These are phyloP conservation scores for Colletotrichum orbiculare DNA, from an alignment of 2,329 filamentous ascomycete species.

Conservation along the genomic window DNA sequence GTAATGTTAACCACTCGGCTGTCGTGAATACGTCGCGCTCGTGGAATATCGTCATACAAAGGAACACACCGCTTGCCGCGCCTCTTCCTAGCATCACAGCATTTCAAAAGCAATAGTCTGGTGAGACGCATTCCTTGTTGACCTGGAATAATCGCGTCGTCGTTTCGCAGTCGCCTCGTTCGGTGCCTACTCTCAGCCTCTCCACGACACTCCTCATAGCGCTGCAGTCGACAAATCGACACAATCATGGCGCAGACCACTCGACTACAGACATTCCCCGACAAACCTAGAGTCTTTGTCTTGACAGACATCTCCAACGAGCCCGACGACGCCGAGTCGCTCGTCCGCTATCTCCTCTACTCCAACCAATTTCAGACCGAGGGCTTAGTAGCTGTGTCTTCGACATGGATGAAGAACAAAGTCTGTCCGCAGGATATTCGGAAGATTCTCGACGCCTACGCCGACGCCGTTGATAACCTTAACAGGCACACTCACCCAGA, in stretches of 20 bases:
- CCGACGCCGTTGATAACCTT: constrained; percentile 57
- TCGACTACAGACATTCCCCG: constrained; percentile 23
- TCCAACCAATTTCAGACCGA: constrained; percentile 58
- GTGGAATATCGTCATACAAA: constrained; percentile 8
- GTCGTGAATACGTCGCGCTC: not conserved
- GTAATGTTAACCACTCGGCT: constrained; percentile 19
- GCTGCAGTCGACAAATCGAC: not conserved
- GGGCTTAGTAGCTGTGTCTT: constrained; percentile 57
- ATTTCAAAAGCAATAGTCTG: not conserved
- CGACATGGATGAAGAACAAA: constrained; percentile 56
- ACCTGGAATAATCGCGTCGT: not conserved
- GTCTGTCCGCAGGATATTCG: constrained; percentile 55
- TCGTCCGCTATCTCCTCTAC: constrained; percentile 58
- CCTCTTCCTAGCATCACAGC: not conserved
- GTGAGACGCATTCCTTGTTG: not conserved
- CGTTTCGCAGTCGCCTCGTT: not conserved
- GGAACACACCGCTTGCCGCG: constrained; percentile 1
- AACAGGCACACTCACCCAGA: constrained; percentile 59
- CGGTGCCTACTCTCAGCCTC: too few species aligned
- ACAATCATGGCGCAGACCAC: constrained; percentile 12
- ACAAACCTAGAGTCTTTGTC: constrained; percentile 51
- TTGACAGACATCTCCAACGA: constrained; percentile 59
- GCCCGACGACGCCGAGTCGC: constrained; percentile 56
- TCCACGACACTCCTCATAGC: not conserved
- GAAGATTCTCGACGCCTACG: constrained; percentile 57